Base-by-base conservation (phyloP, 176 grass and related monocot species). In the Zizania latifolia region DNA sequence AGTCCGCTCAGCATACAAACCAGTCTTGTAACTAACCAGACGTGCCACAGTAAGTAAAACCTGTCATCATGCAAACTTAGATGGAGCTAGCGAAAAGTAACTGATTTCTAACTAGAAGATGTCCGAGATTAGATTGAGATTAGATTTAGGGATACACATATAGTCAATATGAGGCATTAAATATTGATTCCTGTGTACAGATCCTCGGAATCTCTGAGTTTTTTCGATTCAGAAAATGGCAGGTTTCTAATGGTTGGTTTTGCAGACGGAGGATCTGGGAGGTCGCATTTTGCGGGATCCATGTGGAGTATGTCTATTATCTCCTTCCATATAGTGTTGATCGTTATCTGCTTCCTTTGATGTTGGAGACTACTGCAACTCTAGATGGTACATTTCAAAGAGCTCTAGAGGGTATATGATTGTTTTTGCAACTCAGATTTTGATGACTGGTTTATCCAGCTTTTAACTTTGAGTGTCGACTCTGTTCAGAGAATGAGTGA, bases 1-100 rank as follows among this genome's bases (percentile, higher is more conserved):
- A 62, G 32, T 23, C 3, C 78, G 12, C 24, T 86, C 70, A 63
- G 32, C 19, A 78, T 97, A 84, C 17, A 58, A 0, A 64, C 84
- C 56, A 50, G 16, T 4, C 37, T 65, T 23, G 22, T 60, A 36
- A 13, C 39, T 1, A 85, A 83, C 39, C 44, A 72, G 46, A 76
- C 84, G 51, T 90, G 90, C 87, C 66, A 69, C 23, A 88, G 90
- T 96, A 76, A 89, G 87, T 71, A n/a, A n/a, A n/a, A n/a, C n/a
- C n/a, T n/a, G n/a, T n/a, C n/a, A n/a, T n/a, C n/a, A n/a, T n/a
- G n/a, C n/a, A n/a, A n/a, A n/a, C n/a, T n/a, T n/a, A n/a, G n/a
- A n/a, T n/a, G n/a, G n/a, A n/a, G n/a, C n/a, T n/a, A n/a, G n/a
- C n/a, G n/a, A n/a, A n/a, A n/a, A n/a, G n/a, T n/a, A n/a, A n/a